Conservation (phyloP, 1,139 yeast species). For the Saccharomyces hybrid region DNA sequence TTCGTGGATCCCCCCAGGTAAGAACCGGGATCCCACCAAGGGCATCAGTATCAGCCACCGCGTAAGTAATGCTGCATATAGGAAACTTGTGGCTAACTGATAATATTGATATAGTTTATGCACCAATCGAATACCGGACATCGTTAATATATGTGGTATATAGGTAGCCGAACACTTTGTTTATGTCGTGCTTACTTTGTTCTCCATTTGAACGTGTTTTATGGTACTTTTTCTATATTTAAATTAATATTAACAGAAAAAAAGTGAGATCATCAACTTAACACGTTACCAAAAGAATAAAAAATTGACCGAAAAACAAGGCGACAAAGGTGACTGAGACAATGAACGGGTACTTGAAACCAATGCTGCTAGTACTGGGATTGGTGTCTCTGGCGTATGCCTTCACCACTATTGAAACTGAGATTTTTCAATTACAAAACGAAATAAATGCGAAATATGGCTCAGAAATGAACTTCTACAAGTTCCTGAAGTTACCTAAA, state of each 20-base stretch:
- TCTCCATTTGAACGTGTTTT: background rate
- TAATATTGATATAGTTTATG: constrained; percentile 24
- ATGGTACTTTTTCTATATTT: background rate
- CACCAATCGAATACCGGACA: constrained; percentile 1
- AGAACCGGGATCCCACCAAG: constrained; percentile 50
- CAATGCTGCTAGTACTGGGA: constrained; percentile 6
- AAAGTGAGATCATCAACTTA: background rate
- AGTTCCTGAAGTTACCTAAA: constrained; percentile 52
- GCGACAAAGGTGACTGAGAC: background rate
- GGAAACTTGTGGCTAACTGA: constrained; percentile 34
- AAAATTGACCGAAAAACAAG: background rate
- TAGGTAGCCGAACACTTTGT: background rate
- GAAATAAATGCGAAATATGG: constrained; percentile 62
- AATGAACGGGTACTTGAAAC: background rate
- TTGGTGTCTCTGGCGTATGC: constrained; percentile 20
- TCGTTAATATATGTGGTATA: background rate
- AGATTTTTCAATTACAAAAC: constrained; percentile 68
- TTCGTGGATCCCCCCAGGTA: constrained; percentile 66
- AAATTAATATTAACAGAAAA: background rate
- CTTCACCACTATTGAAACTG: constrained; percentile 55
- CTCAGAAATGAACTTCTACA: constrained; percentile 55
- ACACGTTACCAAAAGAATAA: background rate
- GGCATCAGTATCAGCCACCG: constrained; percentile 49
- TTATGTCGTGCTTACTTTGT: background rate
- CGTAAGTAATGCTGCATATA: constrained; percentile 46